phyloP scores from a whole-genome alignment of 164 flowering plant genomes.

The Vitis rotundifolia region DNA sequence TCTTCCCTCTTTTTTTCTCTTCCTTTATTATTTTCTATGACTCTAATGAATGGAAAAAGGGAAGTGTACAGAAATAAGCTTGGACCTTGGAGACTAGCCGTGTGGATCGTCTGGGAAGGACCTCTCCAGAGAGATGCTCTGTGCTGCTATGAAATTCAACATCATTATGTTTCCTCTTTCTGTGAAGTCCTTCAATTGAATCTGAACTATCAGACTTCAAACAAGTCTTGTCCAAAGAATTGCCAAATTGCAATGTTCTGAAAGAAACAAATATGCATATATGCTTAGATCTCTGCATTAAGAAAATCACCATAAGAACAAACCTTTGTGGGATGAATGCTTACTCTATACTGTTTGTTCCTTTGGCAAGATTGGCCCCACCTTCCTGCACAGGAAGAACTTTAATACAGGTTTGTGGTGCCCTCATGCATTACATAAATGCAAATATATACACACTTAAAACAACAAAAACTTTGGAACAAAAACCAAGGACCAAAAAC shows the following conservation, averaged over 20 bases:
- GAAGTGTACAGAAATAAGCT: background rate
- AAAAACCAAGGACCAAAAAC: too few species aligned
- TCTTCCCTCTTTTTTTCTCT: too few species aligned
- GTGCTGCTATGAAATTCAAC: slow-evolving; percentile 16
- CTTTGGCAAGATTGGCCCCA: slow-evolving; percentile 20
- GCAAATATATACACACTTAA: too few species aligned
- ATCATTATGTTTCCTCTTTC: slow-evolving; percentile 23
- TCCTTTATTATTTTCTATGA: too few species aligned
- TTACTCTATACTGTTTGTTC: slow-evolving; percentile 39
- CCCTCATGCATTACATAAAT: too few species aligned
- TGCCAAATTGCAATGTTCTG: slow-evolving; percentile 36
- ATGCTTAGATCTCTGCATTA: slow-evolving; percentile 3
- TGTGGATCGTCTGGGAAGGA: slow-evolving; percentile 42
- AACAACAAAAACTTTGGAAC: too few species aligned
- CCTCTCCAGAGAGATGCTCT: slow-evolving; percentile 19
- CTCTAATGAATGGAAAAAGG: background rate
- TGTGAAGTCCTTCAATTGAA: slow-evolving; percentile 20
- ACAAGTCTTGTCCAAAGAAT: slow-evolving; percentile 22
- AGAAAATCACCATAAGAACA: background rate
- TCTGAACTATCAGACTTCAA: slow-evolving; percentile 16
- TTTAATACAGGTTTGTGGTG: background rate
- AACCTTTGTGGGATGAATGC: background rate
- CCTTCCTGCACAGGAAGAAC: slow-evolving; percentile 28
- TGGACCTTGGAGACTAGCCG: slow-evolving; percentile 46
- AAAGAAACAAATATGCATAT: slow-evolving; percentile 14